These are phyloP conservation scores for Fomitiporia mediterranea DNA, from an alignment of 1,284 basidiomycete species.

Conservation along the genomic window DNA sequence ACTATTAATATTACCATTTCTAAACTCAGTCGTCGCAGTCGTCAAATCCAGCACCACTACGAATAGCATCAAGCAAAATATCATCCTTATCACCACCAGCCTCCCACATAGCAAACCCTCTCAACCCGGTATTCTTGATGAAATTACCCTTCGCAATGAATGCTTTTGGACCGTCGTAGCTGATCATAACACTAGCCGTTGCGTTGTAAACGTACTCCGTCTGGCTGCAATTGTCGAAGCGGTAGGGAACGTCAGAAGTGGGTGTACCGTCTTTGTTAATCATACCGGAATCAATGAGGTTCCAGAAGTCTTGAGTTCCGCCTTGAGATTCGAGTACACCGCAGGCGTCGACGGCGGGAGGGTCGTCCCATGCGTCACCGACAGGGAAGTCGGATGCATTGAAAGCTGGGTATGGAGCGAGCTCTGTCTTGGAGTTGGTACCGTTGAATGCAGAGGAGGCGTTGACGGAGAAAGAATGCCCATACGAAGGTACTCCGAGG, in stretches of 20 bases:
- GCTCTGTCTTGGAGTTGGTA: constrained; percentile 26
- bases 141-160: constrained; percentile 57
- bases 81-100: constrained; percentile 55
- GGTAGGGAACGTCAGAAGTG: constrained; percentile 42
- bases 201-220: constrained; percentile 65
- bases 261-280: constrained; percentile 47
- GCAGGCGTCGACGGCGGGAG: constrained; percentile 48
- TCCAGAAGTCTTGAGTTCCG: constrained; percentile 58
- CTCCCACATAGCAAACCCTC: constrained; percentile 63
- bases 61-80: constrained; percentile 52
- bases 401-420: constrained; percentile 49
- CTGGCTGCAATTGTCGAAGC: constrained; percentile 61
- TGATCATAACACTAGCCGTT: constrained; percentile 47
- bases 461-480: constrained; percentile 51
- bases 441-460: constrained; percentile 36
- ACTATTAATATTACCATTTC: constrained; percentile 41
- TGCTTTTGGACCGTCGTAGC: constrained; percentile 56
- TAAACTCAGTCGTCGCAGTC: constrained; percentile 32
- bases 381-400: constrained; percentile 37
- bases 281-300: constrained; percentile 49
- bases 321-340: constrained; percentile 40
- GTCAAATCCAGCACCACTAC: constrained; percentile 28
- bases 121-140: constrained; percentile 45
- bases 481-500: constrained; percentile 79
- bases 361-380: constrained; percentile 55